Conservation (phyloP, 106 monocot species). For the Dendrobium chrysotoxum region DNA sequence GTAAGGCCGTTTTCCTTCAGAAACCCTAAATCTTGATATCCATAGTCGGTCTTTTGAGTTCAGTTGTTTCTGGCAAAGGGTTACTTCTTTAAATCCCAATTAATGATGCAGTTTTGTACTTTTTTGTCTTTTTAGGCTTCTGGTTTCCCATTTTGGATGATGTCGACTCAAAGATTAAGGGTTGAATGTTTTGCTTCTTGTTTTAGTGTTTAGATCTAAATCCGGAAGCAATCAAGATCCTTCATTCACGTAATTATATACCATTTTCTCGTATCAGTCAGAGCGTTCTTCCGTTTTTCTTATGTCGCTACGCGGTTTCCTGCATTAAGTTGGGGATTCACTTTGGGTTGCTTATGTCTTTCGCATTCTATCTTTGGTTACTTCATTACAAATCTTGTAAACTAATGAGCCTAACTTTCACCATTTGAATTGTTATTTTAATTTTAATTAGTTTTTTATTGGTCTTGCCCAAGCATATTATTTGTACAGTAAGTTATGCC, state of each 20-base stretch:
- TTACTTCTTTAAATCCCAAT: not conserved
- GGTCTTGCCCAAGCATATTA: not conserved
- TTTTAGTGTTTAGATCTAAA: not conserved
- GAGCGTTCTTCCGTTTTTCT: not conserved
- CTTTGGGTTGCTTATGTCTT: too few species aligned
- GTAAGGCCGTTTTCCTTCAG: not conserved
- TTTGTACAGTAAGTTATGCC: not conserved
- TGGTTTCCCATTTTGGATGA: not conserved
- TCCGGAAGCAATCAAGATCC: not conserved
- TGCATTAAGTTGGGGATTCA: not conserved
- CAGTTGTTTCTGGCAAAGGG: not conserved
- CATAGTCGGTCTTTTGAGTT: not conserved
- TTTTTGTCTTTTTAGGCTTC: not conserved
- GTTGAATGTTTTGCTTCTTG: not conserved
- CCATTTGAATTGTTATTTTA: not conserved
- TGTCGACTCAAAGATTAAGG: not conserved
- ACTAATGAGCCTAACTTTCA: not conserved
- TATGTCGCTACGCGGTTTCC: not conserved
- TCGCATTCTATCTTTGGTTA: not conserved
- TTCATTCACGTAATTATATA: not conserved
- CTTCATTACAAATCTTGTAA: not conserved
- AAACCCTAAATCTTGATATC: not conserved
- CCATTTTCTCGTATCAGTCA: not conserved
- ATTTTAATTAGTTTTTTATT: not conserved
- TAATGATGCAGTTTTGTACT: not conserved